Evolutionary conservation across 2,329 filamentous ascomycete genomes (phyloP), one percentile per base, ranked within the genome.

Genomic region (Alternaria consortialis): DNA sequence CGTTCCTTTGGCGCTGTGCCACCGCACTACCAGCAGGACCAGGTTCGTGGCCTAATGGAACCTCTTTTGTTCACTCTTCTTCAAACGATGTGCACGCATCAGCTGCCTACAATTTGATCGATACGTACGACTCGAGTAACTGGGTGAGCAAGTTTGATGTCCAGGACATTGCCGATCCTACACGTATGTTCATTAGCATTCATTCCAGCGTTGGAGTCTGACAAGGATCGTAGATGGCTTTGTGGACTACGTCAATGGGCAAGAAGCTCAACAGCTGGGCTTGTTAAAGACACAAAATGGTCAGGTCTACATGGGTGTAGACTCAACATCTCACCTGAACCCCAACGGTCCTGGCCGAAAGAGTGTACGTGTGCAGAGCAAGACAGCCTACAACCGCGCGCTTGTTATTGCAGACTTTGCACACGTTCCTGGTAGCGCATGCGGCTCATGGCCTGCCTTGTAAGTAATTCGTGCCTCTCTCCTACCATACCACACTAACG

Each of bases 351-450:
- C 66, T 4, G 78, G 78, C 0, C 70, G 79, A 11, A 74, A 75
- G 42, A 79, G 76, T 50, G 74, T 80, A 3, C 70, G 79, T 5
- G 53, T 80, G 7, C 68, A 76, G 29, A 78, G 74, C 64, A 80
- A 79, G 56, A 68, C 59, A 31, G 67, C 75, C 0, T 80, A 79
- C 66, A 79, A 71, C 31, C 72, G 72, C 32, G 78, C 68, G 5
- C 71, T 80, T 17, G 66, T 80, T 63, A 80, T 80, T 17, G 76
- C 75, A 23, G 78, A 80, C 64, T 75, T 81, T 54, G 76, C 75
- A 1, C 79, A 80, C 47, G 74, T 80, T 11, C 78, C 79, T 2
- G 76, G 75, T 11, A 76, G 64, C 31, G 70, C 64, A 43, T 81
- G 79, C 52, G 79, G 79, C 7, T 68, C 71, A 5, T 80, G 79